Percentiles rank a stretch among this genome's conserved stretches.
These are phyloP conservation scores for Phytophthora idaei DNA, from an alignment of 352 stramenopile genomes.

Conservation along the genomic window DNA sequence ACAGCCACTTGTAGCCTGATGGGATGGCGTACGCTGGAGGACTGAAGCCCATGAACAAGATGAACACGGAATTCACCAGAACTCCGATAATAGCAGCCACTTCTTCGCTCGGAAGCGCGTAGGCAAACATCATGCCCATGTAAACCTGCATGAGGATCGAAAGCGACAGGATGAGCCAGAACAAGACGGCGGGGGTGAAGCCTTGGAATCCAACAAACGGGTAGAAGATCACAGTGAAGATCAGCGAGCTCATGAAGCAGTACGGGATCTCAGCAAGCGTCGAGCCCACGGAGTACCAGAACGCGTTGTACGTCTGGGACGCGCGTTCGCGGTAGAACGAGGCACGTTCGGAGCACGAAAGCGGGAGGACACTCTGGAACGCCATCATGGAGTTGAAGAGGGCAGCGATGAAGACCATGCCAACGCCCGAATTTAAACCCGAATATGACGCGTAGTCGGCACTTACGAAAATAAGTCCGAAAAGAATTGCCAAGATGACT, in stretches of 20 bases:
- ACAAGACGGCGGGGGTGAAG: constrained; percentile 19
- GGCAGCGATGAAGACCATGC: constrained; percentile 79
- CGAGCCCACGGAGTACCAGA: constrained; percentile 65
- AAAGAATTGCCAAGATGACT: constrained; percentile 65
- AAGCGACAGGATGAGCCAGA: constrained; percentile 34
- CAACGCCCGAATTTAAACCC: constrained; percentile 49
- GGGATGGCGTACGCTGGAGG: constrained; percentile 40
- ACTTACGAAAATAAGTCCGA: constrained; percentile 64
- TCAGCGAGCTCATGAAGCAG: constrained; percentile 26
- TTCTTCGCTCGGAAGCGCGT: constrained; percentile 30
- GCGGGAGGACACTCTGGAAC: constrained; percentile 64
- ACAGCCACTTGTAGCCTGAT: constrained; percentile 35
- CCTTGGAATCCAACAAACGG: constrained; percentile 35
- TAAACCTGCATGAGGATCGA: constrained; percentile 40
- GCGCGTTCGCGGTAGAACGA: constrained; percentile 82
- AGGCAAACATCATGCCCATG: constrained; percentile 36
- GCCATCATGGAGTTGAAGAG: constrained; percentile 67
- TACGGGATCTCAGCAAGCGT: constrained; percentile 69
- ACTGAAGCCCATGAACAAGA: constrained; percentile 59
- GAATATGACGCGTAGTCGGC: constrained; percentile 37
- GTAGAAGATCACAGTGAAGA: constrained; percentile 46
- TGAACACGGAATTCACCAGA: constrained; percentile 40
- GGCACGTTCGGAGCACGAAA: constrained; percentile 79
- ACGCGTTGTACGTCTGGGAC: constrained; percentile 81
- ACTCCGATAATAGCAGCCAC: constrained; percentile 40